Evolutionary conservation across 257 asterid genomes (phyloP), one percentile per base, ranked within the genome.

Genomic region (Vinca minor): DNA sequence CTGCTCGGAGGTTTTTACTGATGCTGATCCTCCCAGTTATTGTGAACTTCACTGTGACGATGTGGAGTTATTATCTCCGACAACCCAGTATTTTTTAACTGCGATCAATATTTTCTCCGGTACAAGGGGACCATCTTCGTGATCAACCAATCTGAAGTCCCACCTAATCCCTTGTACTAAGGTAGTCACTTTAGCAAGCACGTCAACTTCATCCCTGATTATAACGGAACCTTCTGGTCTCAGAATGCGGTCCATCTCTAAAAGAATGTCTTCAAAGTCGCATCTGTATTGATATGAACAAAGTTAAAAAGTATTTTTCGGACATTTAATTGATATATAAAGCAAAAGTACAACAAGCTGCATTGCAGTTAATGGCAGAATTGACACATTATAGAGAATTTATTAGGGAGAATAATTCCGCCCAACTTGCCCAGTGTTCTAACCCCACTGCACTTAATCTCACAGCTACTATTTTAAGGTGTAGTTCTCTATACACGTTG

Each of bases 221-320:
- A 92, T 88, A n/a, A 92, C 88, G 15, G 95, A 92, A 17, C 98
- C 98, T 80, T 92, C 96, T 32, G 98, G 98, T 54, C 95, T 83
- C 64, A 92, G 77, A 65, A 92, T 87, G 3, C 98, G 76, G 79
- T 92, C 98, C 98, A 88, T 89, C 81, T 92, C 98, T 61, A 92
- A 70, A 65, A 92, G 83, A 70, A 92, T 85, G 83, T 84, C 95
- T 75, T 86, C 96, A 70, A 83, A 85, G 59, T 83, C 84, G 31
- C 98, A 91, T 81, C 95, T 91, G 71, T 25, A 45, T 32, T 14
- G 52, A 34, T 34, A 34, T 34, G 38, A 38, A 58, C 11, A 29
- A 65, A 59, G 50, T 41, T 11, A 42, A 35, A 7, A 14, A 21
- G 54, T 44, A 8, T 7, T 56, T 31, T 20, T 21, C 41, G 36